Conservation (phyloP, 2,329 filamentous ascomycete species). For the Fusarium tricinctum region DNA sequence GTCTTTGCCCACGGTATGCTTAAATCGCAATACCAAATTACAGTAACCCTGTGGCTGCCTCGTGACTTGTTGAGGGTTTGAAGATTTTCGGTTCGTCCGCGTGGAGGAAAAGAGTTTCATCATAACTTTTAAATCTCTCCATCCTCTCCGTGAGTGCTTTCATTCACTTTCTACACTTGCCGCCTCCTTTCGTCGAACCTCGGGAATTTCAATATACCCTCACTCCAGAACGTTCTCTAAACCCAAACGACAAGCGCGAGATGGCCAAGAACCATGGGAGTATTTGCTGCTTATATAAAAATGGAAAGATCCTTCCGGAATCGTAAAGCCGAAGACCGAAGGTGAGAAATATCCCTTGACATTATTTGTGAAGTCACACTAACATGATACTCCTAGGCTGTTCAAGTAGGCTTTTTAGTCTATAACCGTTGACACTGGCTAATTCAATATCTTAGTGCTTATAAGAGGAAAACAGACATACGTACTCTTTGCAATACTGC, state of each 20-base stretch:
- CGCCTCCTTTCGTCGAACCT: too few species aligned
- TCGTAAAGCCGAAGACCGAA: background rate
- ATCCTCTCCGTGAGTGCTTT: background rate
- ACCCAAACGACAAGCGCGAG: too few species aligned
- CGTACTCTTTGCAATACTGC: background rate
- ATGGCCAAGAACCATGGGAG: background rate
- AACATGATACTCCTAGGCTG: background rate
- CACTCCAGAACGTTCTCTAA: too few species aligned
- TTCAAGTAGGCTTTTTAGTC: background rate
- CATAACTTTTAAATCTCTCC: background rate
- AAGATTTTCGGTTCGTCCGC: background rate
- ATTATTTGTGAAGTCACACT: background rate
- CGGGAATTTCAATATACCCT: too few species aligned
- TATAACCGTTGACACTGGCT: background rate
- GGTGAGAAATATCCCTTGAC: background rate
- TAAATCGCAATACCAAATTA: background rate
- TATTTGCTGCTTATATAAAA: background rate
- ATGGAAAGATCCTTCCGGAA: background rate
- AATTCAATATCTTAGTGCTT: background rate
- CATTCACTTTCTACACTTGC: background rate
- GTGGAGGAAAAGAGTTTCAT: background rate
- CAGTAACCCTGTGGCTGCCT: background rate
- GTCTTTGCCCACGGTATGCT: background rate
- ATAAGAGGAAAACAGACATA: background rate
- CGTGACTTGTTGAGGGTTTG: background rate